Evolutionary conservation across 345 rosid genomes (phyloP).

Genomic region (Eucalyptus guilfoylei): DNA sequence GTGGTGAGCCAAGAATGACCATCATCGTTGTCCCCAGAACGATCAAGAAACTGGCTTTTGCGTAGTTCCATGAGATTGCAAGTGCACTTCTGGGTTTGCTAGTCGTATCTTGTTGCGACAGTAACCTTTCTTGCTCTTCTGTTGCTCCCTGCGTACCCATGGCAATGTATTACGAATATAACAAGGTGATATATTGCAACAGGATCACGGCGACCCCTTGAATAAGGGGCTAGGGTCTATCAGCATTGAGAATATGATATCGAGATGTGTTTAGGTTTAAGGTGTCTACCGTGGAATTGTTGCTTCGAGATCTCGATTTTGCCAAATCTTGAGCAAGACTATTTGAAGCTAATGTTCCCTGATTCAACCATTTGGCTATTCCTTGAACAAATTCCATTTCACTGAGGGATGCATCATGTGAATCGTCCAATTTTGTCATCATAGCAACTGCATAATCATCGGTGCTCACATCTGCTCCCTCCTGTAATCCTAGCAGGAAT

Average conservation of each 20-base stretch:
- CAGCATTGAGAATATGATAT: neutral
- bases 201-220: neutral
- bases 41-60: conserved; percentile 8
- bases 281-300: conserved; percentile 5
- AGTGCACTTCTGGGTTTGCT: neutral
- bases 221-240: neutral
- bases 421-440: conserved; percentile 16
- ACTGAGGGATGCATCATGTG: conserved; percentile 4
- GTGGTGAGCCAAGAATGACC: conserved; percentile 10
- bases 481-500: conserved; percentile 19
- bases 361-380: conserved; percentile 14
- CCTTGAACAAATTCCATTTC: conserved; percentile 21
- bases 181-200: neutral
- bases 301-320: neutral
- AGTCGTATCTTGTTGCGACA: neutral
- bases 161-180: neutral
- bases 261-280: neutral
- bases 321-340: neutral
- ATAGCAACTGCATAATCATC: conserved; percentile 6
- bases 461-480: conserved; percentile 8
- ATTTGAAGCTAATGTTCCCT: neutral
- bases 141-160: neutral
- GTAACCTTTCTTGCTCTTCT: conserved; percentile 5
- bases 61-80: conserved; percentile 16
- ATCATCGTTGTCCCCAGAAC: conserved; percentile 15